A percentile compares a stretch with the other conserved stretches of the same genome.
Conservation (phyloP, 495 filamentous ascomycete species). For the Saxophila tyrrhenica region DNA sequence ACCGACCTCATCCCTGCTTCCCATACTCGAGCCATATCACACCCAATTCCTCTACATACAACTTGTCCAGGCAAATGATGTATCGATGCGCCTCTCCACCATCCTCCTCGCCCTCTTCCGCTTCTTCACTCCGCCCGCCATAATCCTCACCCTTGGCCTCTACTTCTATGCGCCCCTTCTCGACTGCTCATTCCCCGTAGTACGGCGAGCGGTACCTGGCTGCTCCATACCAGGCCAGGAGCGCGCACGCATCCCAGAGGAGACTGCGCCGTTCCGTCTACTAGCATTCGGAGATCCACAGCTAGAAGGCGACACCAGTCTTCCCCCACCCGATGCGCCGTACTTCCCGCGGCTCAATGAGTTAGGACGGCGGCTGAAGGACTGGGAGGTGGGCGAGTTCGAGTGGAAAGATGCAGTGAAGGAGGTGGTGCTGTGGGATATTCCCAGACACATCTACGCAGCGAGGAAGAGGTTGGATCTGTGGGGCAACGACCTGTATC, state of each 20-base stretch:
- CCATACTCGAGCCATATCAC: no score
- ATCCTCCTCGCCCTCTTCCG: conserved; percentile 25
- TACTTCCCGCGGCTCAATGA: conserved; percentile 41
- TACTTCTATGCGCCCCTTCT: conserved; percentile 82
- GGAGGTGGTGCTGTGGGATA: conserved; percentile 46
- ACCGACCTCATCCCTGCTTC: no score
- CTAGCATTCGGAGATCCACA: conserved; percentile 90
- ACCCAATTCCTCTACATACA: no score
- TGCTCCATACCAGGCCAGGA: conserved; percentile 3
- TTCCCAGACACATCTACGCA: conserved; percentile 49
- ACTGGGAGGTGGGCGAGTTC: not conserved
- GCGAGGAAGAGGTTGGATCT: conserved; percentile 73
- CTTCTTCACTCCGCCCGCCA: conserved; percentile 57
- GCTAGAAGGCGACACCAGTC: conserved; percentile 82
- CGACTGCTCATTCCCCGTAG: conserved; percentile 64
- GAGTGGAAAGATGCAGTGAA: conserved; percentile 23
- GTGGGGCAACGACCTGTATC: conserved; percentile 86
- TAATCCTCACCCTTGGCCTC: conserved; percentile 61
- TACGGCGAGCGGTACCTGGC: conserved; percentile 27
- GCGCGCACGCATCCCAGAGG: not conserved
- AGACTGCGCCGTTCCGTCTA: conserved; percentile 64
- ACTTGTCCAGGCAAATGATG: no score
- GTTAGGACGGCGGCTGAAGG: not conserved
- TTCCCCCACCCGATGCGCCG: conserved; percentile 49
- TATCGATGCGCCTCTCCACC: conserved; percentile 32